Evolutionary conservation across 768 basidiomycete species (phyloP).

Genomic region (Tylopilus rubrobrunneus): DNA sequence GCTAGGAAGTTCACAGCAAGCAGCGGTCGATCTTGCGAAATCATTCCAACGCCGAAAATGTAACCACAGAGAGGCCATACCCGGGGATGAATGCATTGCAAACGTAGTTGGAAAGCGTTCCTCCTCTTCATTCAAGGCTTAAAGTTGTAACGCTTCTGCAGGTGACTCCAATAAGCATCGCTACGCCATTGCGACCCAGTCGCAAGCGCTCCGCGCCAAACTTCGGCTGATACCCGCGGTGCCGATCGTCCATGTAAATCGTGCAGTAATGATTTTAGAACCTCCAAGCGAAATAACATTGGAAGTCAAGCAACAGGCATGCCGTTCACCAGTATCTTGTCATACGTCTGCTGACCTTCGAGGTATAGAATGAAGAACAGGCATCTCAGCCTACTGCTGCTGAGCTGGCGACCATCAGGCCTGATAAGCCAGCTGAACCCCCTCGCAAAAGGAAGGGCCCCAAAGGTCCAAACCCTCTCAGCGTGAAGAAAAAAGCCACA

Average conservation of each 20-base stretch:
- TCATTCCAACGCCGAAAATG: slow-evolving; percentile 91
- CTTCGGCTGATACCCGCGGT: slow-evolving; percentile 78
- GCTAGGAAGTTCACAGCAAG: slow-evolving; percentile 68
- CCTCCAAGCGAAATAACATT: slow-evolving; percentile 81
- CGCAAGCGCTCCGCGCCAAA: slow-evolving; percentile 60
- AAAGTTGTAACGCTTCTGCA: slow-evolving; percentile 26
- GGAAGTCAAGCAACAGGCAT: slow-evolving; percentile 57
- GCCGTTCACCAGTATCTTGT: slow-evolving; percentile 12
- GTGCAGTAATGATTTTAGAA: slow-evolving; percentile 89
- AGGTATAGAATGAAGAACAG: slow-evolving; percentile 59
- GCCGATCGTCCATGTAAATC: slow-evolving; percentile 88
- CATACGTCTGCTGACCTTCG: not conserved
- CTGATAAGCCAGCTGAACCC: slow-evolving; percentile 30
- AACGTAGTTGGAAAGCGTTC: slow-evolving; percentile 66
- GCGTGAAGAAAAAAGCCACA: slow-evolving; percentile 80
- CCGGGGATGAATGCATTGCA: slow-evolving; percentile 77
- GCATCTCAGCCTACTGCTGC: slow-evolving; percentile 48
- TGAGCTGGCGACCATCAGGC: slow-evolving; percentile 44
- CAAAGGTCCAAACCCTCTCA: slow-evolving; percentile 90
- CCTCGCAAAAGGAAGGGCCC: slow-evolving; percentile 64
- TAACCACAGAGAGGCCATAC: slow-evolving; percentile 87
- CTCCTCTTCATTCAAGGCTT: not conserved
- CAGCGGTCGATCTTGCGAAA: slow-evolving; percentile 86
- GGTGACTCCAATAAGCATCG: slow-evolving; percentile 87
- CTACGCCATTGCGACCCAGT: slow-evolving; percentile 87